Base-by-base conservation (phyloP, 2,329 filamentous ascomycete genomes). In the Phialophora verrucosa region DNA sequence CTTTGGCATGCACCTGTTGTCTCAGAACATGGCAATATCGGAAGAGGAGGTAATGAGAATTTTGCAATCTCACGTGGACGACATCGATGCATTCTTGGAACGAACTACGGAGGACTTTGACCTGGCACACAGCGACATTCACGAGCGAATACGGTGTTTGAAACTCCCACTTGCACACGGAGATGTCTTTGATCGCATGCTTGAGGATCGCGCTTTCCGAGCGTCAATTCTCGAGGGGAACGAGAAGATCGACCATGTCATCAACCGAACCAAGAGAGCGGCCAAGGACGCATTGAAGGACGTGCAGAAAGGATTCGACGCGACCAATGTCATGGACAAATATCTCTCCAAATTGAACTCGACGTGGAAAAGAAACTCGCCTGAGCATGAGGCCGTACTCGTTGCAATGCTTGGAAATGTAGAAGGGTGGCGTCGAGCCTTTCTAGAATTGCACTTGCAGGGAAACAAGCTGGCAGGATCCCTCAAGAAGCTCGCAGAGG, bases 351-450 rank as follows among this genome's bases (percentile, higher is more conserved):
- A 86, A 38, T 85, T 96, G 67, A 84, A 87, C 54, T 82, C 88
- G 44, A 83, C 86, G 4, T 83, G 84, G 70, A 87, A 86, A 76
- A 84, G 87, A 63, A 79, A 84, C 59, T 80, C 84, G 17, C 77
- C 80, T 29, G 87, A 90, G 56, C 85, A 91, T 25, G 83, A 85
- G 42, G 88, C 91, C 55, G 92, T 97, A 23, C 95, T 91, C 72
- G 86, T 89, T 49, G 92, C 93, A 44, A 98, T 98, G 93, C 90
- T 91, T 74, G 91, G 92, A 38, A 98, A 98, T 73, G 90, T 93
- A 8, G 91, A 96, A 70, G 93, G 93, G 51, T 98, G 94, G 94
- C 87, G 89, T 65, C 88, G 89, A 64, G 92, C 92, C 6, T 89
- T 97, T 74, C 84, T 88, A 62, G 90, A 90, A 62, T 83, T 97